Percentiles rank a stretch among this genome's conserved stretches.
phyloP scores from a whole-genome alignment of 371 early-diverging fungal genomes.

The Chytridium lagenaria region DNA sequence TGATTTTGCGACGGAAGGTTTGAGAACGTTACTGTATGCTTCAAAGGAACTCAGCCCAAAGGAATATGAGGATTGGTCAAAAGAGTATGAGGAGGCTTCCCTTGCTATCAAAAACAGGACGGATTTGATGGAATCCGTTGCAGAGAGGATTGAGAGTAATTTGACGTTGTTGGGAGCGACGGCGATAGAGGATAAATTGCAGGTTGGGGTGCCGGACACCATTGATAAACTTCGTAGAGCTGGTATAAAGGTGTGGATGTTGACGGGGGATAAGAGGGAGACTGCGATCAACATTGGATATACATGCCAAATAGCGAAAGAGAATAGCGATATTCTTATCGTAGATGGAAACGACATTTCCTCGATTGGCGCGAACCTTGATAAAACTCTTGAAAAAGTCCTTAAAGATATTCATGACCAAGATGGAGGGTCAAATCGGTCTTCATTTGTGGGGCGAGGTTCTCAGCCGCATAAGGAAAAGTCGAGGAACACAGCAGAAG shows the following conservation, averaged over 20 bases:
- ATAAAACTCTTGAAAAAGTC: background rate
- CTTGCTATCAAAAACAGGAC: constrained; percentile 75
- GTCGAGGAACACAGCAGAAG: background rate
- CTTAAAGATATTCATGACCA: too few relatives aligned
- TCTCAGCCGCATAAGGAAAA: background rate
- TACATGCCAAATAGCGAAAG: constrained; percentile 85
- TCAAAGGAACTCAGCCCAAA: constrained; percentile 66
- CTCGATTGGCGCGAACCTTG: background rate
- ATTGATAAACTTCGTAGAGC: constrained; percentile 86
- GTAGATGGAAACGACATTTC: constrained; percentile 64
- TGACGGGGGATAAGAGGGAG: constrained; percentile 99
- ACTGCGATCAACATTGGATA: constrained; percentile 97
- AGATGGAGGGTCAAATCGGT: background rate
- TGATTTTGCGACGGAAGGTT: constrained; percentile 83
- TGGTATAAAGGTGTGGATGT: constrained; percentile 97
- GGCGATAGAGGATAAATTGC: constrained; percentile 97
- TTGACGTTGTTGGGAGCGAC: constrained; percentile 90
- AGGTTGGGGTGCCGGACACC: constrained; percentile 92
- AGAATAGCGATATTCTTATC: constrained; percentile 93
- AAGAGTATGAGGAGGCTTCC: constrained; percentile 71
- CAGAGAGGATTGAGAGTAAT: constrained; percentile 79
- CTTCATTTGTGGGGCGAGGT: background rate
- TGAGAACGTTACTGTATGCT: constrained; percentile 88
- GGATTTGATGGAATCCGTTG: constrained; percentile 68
- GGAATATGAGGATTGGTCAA: constrained; percentile 72